Evolutionary conservation across 2,329 filamentous ascomycete genomes (phyloP).

Genomic region (Purpureocillium takamizusanense): DNA sequence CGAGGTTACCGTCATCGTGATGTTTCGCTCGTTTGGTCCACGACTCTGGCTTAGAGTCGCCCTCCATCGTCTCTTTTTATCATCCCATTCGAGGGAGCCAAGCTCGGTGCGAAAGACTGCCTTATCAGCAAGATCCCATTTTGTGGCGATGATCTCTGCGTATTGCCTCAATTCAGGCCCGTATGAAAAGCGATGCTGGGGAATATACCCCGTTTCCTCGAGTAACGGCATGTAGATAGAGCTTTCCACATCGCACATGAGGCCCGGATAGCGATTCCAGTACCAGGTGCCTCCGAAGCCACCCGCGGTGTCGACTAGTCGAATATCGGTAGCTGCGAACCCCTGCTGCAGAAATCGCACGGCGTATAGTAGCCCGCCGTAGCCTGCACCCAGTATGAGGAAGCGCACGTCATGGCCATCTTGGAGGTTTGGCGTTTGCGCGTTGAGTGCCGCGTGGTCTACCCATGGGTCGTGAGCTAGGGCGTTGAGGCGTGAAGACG

Average conservation of each 20-base stretch:
- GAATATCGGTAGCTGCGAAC: conserved; percentile 23
- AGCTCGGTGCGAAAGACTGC: conserved; percentile 32
- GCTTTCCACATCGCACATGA: conserved; percentile 49
- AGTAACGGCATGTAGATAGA: conserved; percentile 52
- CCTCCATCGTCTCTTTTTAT: conserved; percentile 16
- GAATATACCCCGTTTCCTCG: conserved; percentile 51
- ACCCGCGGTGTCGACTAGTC: conserved; percentile 30
- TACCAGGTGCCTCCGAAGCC: conserved; percentile 43
- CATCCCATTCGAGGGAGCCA: conserved; percentile 36
- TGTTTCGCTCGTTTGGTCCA: conserved; percentile 9
- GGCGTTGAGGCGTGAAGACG: conserved; percentile 8
- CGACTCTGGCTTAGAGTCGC: conserved; percentile 13
- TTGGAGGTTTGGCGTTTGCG: conserved; percentile 9
- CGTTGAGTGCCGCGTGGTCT: conserved; percentile 21
- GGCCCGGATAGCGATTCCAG: conserved; percentile 40
- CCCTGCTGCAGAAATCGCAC: conserved; percentile 14
- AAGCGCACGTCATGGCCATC: conserved; percentile 13
- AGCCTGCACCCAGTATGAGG: conserved; percentile 26
- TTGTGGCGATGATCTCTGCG: conserved; percentile 29
- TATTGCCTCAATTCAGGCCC: conserved; percentile 34
- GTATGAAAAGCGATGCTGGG: conserved; percentile 36
- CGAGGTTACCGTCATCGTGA: conserved; percentile 21
- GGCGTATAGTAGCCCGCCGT: conserved; percentile 22
- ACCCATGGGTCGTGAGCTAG: conserved; percentile 25
- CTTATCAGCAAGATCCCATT: conserved; percentile 27